Percentiles rank a stretch among this genome's conserved stretches.
Conservation (phyloP, 495 filamentous ascomycete genomes). For the Pyrenula aspistea region DNA sequence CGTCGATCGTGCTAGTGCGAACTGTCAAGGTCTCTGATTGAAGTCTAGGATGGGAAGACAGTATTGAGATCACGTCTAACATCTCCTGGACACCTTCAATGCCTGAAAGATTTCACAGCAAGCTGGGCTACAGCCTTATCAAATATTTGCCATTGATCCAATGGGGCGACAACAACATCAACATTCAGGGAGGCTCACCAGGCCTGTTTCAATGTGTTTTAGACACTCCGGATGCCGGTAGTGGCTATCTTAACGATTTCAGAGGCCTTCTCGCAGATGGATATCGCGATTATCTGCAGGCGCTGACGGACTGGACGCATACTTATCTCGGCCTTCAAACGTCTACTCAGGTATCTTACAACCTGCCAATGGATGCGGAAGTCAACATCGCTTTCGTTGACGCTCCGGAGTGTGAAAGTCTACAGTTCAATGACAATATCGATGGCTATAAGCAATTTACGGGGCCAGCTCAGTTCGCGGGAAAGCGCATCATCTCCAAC, state of each 20-base stretch:
- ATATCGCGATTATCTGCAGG: conserved; percentile 21
- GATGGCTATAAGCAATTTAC: conserved; percentile 34
- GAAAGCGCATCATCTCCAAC: conserved; percentile 25
- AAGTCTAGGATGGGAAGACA: conserved; percentile 36
- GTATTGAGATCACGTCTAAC: conserved; percentile 25
- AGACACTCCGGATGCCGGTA: conserved; percentile 14
- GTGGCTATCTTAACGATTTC: conserved; percentile 20
- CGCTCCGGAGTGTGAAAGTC: conserved; percentile 35
- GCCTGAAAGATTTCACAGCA: conserved; percentile 22
- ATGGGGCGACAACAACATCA: conserved; percentile 16
- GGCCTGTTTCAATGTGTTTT: conserved; percentile 12
- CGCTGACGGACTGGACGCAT: conserved; percentile 21
- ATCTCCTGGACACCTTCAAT: conserved; percentile 33
- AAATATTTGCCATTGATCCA: conserved; percentile 14
- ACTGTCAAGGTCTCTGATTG: conserved; percentile 1
- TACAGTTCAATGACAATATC: conserved; percentile 24
- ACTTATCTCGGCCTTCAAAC: conserved; percentile 19
- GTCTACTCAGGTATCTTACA: conserved; percentile 36
- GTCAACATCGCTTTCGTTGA: conserved; percentile 25
- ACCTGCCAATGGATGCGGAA: conserved; percentile 34
- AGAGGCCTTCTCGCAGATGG: conserved; percentile 17
- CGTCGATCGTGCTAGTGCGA: not conserved
- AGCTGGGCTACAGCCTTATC: conserved; percentile 18
- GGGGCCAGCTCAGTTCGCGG: conserved; percentile 27
- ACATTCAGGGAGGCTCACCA: conserved; percentile 8